phyloP scores from a whole-genome alignment of 345 rosid species.

The Raphanus sativus region DNA sequence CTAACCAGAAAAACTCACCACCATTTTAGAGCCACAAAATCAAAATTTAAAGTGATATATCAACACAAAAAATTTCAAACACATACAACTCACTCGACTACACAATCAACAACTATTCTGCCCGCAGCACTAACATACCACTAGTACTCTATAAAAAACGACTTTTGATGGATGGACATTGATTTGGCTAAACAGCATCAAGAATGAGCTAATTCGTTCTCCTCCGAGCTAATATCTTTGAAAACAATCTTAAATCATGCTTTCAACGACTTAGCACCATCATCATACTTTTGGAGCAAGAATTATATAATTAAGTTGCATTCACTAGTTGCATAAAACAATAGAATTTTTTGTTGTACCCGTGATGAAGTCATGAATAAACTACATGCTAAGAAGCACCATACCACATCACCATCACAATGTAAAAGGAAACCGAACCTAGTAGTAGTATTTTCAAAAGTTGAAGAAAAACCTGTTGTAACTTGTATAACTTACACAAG shows the following conservation, averaged over 20 bases:
- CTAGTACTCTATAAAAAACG: too few relatives aligned
- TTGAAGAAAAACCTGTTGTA: slow-evolving; percentile 19
- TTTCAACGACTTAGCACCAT: not conserved
- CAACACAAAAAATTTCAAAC: too few relatives aligned
- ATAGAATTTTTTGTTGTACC: not conserved
- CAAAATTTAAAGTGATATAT: too few relatives aligned
- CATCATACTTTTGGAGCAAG: not conserved
- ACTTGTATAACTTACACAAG: slow-evolving; percentile 34
- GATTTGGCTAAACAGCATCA: not conserved
- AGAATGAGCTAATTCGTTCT: not conserved
- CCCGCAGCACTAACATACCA: too few relatives aligned
- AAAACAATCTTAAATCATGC: not conserved
- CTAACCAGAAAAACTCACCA: too few relatives aligned
- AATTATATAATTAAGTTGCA: not conserved
- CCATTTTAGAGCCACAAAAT: too few relatives aligned
- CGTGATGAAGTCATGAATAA: not conserved
- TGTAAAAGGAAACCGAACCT: not conserved
- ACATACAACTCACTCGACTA: too few relatives aligned
- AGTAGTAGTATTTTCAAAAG: not conserved
- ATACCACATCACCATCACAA: not conserved
- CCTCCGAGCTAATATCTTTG: not conserved
- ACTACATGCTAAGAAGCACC: too few relatives aligned
- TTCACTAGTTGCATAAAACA: not conserved
- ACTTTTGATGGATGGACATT: not conserved
- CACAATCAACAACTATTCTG: too few relatives aligned